phyloP scores from a whole-genome alignment of 2,329 filamentous ascomycete genomes.

The Cyphellophora europaea region DNA sequence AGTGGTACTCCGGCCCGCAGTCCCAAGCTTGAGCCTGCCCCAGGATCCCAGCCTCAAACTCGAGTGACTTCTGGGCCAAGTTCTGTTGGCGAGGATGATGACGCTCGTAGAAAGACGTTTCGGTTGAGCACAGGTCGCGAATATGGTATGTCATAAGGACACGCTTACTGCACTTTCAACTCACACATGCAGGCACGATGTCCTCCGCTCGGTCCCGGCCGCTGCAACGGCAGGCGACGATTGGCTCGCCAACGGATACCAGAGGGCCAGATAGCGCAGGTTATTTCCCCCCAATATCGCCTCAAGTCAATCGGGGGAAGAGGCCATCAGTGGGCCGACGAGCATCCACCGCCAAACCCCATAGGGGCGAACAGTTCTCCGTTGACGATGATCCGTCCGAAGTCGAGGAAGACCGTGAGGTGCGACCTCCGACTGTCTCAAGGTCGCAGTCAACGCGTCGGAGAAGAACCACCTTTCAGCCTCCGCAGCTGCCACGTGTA shows the following conservation, averaged over 20 bases:
- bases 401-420: conserved; percentile 54
- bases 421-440: conserved; percentile 4
- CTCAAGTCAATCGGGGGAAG: conserved; percentile 33
- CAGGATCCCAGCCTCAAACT: conserved; percentile 3
- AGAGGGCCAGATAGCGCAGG: not conserved
- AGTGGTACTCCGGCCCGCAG: conserved; percentile 6
- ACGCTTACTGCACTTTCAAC: not conserved
- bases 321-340: conserved; percentile 68
- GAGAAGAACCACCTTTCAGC: conserved; percentile 26
- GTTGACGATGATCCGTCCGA: conserved; percentile 81
- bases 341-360: conserved; percentile 53
- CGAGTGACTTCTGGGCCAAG: conserved; percentile 1
- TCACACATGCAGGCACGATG: not conserved
- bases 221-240: not conserved
- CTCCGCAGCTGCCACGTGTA: conserved; percentile 24
- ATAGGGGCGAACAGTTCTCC: conserved; percentile 79
- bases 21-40: conserved; percentile 3
- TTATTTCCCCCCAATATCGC: conserved; percentile 30
- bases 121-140: not conserved
- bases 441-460: conserved; percentile 26
- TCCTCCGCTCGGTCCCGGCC: not conserved
- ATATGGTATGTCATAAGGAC: conserved; percentile 1
- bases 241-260: not conserved
- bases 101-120: not conserved
- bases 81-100: conserved; percentile 1